Evolutionary conservation across 768 basidiomycete genomes (phyloP).

Genomic region (Sutorius australiensis): DNA sequence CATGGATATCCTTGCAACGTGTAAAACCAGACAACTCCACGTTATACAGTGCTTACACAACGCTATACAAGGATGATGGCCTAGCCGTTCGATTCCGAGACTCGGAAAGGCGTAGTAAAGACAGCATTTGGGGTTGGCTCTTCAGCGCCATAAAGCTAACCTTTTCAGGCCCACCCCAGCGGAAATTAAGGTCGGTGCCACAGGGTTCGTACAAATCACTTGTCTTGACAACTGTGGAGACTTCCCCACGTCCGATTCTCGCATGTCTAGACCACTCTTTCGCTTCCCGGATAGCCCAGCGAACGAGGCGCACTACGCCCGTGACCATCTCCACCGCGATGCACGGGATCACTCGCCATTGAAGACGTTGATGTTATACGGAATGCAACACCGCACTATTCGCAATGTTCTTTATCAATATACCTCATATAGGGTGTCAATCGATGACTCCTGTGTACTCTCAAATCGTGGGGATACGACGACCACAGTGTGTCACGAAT

Average conservation of each 20-base stretch:
- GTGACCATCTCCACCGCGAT: too few relatives aligned
- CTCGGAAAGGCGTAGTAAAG: background rate
- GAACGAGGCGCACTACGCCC: too few relatives aligned
- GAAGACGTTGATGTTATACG: background rate
- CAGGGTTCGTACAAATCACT: background rate
- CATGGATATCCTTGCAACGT: too few relatives aligned
- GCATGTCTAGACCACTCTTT: too few relatives aligned
- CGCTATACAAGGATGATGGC: background rate
- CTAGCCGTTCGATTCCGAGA: background rate
- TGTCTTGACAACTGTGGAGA: too few relatives aligned
- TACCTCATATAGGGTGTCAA: too few relatives aligned
- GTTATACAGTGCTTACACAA: too few relatives aligned
- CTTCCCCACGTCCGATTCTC: too few relatives aligned
- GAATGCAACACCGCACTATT: background rate
- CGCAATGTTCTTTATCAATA: background rate
- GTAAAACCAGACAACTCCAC: too few relatives aligned
- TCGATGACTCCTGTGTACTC: background rate
- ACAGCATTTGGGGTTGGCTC: background rate
- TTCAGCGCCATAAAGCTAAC: background rate
- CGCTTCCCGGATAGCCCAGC: too few relatives aligned
- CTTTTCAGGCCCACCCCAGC: background rate
- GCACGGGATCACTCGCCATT: too few relatives aligned
- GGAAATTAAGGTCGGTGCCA: background rate
- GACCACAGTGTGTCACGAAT: background rate
- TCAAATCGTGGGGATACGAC: background rate